A percentile compares a stretch with the other conserved stretches of the same genome.
phyloP scores from a whole-genome alignment of 2,329 filamentous ascomycete species.

The Didymella lethalis region DNA sequence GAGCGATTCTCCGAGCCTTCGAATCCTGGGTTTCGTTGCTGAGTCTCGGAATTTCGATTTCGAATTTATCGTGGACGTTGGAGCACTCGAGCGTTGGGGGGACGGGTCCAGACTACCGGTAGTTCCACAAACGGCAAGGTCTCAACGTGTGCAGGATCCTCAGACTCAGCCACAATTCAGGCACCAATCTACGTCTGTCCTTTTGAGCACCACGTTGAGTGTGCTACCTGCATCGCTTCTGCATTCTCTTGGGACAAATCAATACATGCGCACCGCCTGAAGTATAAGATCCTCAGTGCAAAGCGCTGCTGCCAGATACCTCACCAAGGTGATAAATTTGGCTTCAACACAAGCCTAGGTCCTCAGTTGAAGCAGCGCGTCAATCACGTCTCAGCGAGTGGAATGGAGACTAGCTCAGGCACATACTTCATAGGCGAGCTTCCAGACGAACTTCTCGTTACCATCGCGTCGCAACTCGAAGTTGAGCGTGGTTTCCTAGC shows the following conservation, averaged over 20 bases:
- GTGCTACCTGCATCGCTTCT: neutral
- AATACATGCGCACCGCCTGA: neutral
- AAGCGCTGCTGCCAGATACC: neutral
- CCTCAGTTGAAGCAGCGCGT: neutral
- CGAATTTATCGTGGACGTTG: neutral
- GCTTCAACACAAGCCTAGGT: neutral
- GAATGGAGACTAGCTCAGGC: neutral
- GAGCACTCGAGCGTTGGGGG: too few species aligned
- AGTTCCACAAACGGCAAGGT: conserved; percentile 5
- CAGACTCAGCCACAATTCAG: neutral
- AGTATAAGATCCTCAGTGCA: neutral
- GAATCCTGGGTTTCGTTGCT: neutral
- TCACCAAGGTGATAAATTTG: neutral
- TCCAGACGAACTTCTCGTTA: conserved; percentile 31
- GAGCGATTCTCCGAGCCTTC: too few species aligned
- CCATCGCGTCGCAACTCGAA: conserved; percentile 23
- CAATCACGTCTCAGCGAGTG: neutral
- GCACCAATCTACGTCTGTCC: neutral
- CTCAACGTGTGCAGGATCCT: neutral
- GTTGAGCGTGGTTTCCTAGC: conserved; percentile 23
- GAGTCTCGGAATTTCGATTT: neutral
- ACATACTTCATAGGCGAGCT: conserved; percentile 18
- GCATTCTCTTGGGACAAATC: neutral
- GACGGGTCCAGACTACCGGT: neutral
- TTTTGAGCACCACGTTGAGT: neutral